phyloP scores from a whole-genome alignment of 108 stramenopile species.

The Nitzschia sp. region DNA sequence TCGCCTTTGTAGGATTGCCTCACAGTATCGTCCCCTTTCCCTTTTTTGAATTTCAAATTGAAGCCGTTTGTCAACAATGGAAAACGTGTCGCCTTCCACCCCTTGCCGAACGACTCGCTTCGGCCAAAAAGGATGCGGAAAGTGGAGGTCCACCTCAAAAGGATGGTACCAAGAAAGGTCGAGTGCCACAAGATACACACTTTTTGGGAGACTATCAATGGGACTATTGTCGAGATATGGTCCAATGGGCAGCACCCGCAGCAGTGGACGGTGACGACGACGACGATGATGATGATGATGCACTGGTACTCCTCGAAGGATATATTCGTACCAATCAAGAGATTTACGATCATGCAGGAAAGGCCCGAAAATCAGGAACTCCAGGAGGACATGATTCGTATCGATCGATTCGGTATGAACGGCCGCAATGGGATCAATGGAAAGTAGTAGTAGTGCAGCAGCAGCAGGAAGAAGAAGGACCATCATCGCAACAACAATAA shows the following conservation, averaged over 20 bases:
- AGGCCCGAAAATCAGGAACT: slow-evolving; percentile 34
- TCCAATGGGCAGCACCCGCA: slow-evolving; percentile 58
- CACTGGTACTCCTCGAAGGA: slow-evolving; percentile 39
- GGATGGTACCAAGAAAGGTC: slow-evolving; percentile 9
- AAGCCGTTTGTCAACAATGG: slow-evolving; percentile 54
- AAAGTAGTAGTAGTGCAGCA: neutral
- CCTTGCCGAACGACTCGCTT: slow-evolving; percentile 27
- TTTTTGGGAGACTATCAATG: slow-evolving; percentile 71
- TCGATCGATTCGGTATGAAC: slow-evolving; percentile 18
- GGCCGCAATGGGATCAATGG: slow-evolving; percentile 17
- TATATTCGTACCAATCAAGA: slow-evolving; percentile 77
- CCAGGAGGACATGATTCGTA: slow-evolving; percentile 70
- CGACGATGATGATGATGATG: too few relatives aligned
- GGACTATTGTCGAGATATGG: slow-evolving; percentile 76
- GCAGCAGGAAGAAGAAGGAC: neutral
- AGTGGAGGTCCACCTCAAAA: slow-evolving; percentile 58
- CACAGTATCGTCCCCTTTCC: slow-evolving; percentile 89
- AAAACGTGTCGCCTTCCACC: neutral
- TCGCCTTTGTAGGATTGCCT: slow-evolving; percentile 88
- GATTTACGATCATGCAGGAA: slow-evolving; percentile 57
- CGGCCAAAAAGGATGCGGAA: slow-evolving; percentile 48
- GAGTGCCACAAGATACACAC: slow-evolving; percentile 83
- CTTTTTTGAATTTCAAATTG: slow-evolving; percentile 84
- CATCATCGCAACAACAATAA: too few relatives aligned
- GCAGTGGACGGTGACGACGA: slow-evolving; percentile 25